Base-by-base conservation (phyloP, 306 rosid genomes). In the Quillaja saponaria region DNA sequence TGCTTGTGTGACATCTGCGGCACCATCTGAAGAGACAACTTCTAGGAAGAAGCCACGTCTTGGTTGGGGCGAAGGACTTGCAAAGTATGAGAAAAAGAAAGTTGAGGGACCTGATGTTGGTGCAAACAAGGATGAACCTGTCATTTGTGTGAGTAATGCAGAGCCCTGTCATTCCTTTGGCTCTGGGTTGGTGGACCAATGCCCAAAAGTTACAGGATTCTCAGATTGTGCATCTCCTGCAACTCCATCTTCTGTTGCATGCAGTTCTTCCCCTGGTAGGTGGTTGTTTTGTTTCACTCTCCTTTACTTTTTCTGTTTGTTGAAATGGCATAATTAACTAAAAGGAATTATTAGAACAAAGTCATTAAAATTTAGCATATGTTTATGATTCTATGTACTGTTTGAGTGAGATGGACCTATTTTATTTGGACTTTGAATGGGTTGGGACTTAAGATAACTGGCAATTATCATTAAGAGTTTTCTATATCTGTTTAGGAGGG, bases 1-100 rank as follows among this genome's bases (percentile, higher is more conserved):
- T 55, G 80, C 86, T 7, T 85, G 95, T 66, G 82, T 64, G 48
- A 80, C 90, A 18, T 85, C 91, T 70, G 75, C 97, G 67, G 83
- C 78, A 13, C 89, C 84, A 11, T 83, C 71, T 35, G 97, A 85
- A 52, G 99, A 94, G 33, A 61, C 81, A 0, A 45, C 69, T 58
- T 94, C 97, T 15, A 77, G 89, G 71, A 94, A 94, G 85, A 94
- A 94, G 76, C 88, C 95, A 6, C 83, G 99, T 68, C 81, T 94
- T 58, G 83, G 83, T 40, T 94, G 99, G 99, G 99, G 99, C 1
- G 99, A 94, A 68, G 99, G 99, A 14, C 81, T 94, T 53, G 97
- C 99, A 12, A 94, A 90, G 86, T 94, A 85, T 50, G 99, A 94
- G 88, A 94, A 87, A 71, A 82, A 90, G 76, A 90, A 80, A 73